A percentile compares a stretch with the other conserved stretches of the same genome.
Conservation (phyloP, 1,284 basidiomycete genomes). For the Irpex rosettiformis region DNA sequence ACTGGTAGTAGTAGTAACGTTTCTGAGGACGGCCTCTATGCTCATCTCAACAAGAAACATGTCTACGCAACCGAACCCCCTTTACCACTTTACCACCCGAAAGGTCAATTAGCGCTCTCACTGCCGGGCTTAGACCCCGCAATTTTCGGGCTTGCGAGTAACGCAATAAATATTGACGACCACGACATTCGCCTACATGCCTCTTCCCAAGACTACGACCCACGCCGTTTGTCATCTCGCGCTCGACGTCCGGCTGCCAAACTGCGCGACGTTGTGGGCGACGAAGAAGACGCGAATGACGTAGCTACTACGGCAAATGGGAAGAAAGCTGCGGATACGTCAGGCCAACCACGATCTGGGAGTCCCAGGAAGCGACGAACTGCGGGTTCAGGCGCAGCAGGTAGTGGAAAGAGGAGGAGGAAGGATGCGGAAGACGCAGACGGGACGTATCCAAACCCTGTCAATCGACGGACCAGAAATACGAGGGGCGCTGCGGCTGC, state of each 20-base stretch:
- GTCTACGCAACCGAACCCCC: conserved; percentile 33
- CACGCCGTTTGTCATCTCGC: conserved; percentile 43
- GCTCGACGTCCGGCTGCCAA: conserved; percentile 50
- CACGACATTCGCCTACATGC: conserved; percentile 27
- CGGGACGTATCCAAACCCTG: conserved; percentile 67
- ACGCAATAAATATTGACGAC: conserved; percentile 30
- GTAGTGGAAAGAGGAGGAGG: conserved; percentile 48
- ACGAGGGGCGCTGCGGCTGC: conserved; percentile 35
- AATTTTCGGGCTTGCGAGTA: conserved; percentile 40
- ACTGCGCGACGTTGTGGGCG: conserved; percentile 40
- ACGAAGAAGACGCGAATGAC: conserved; percentile 14
- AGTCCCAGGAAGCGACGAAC: conserved; percentile 34
- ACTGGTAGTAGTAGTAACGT: not conserved
- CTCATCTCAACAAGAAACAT: not conserved
- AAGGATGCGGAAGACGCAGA: conserved; percentile 63
- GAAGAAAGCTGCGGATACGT: conserved; percentile 10
- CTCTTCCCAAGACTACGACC: conserved; percentile 29
- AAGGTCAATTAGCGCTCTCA: conserved; percentile 60
- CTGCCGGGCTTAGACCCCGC: conserved; percentile 62
- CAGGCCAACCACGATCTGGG: conserved; percentile 16
- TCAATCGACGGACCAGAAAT: conserved; percentile 53
- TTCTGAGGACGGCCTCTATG: not conserved
- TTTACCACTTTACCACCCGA: conserved; percentile 69
- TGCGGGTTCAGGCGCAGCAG: conserved; percentile 12
- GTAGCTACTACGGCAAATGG: conserved; percentile 19